Conservation (phyloP, 768 basidiomycete species). For the Lactarius vividus region DNA sequence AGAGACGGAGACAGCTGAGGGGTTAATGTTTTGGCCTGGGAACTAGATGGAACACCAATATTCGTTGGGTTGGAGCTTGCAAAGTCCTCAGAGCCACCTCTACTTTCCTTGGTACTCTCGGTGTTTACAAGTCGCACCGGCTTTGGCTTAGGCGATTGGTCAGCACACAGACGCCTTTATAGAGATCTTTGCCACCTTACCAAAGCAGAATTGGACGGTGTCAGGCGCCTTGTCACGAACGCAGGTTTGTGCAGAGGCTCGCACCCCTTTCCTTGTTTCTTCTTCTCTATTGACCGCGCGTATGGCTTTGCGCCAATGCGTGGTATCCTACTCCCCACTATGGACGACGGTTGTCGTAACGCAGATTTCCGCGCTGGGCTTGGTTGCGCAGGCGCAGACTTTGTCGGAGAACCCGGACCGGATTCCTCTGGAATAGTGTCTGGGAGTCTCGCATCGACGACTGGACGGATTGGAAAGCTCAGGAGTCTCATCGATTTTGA, state of each 20-base stretch:
- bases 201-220: conserved; percentile 2
- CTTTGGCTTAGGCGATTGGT: conserved; percentile 22
- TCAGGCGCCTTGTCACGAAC: conserved; percentile 8
- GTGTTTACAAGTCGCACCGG: conserved; percentile 21
- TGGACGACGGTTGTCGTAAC: conserved; percentile 33
- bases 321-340: conserved; percentile 36
- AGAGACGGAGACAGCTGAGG: conserved; percentile 21
- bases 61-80: neutral
- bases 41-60: conserved; percentile 9
- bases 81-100: conserved; percentile 23
- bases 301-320: conserved; percentile 37
- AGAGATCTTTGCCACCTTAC: conserved; percentile 6
- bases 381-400: conserved; percentile 11
- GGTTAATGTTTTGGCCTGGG: conserved; percentile 3
- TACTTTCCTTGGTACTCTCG: conserved; percentile 4
- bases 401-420: neutral
- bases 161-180: neutral
- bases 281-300: conserved; percentile 27
- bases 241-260: conserved; percentile 12
- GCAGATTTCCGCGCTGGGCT: conserved; percentile 21
- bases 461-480: conserved; percentile 19
- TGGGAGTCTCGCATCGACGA: conserved; percentile 13
- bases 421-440: conserved; percentile 24
- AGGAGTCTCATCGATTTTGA: conserved; percentile 4
- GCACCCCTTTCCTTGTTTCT: conserved; percentile 17